Conservation (phyloP, 2,329 filamentous ascomycete species). For the Geoglossum cookeanum region DNA sequence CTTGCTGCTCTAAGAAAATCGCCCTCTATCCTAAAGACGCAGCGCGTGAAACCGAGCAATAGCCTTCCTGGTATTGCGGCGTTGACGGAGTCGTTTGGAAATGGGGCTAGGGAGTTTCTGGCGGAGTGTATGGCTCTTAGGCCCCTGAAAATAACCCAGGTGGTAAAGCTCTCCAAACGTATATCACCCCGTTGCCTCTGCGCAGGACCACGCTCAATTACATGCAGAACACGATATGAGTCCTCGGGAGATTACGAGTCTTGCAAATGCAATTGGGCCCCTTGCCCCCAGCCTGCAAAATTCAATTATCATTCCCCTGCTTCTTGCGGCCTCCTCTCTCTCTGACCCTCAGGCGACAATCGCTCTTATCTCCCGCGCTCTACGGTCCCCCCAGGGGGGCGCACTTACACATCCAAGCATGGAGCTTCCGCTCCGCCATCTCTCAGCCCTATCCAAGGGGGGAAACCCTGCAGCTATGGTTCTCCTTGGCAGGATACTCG, state of each 20-base stretch:
- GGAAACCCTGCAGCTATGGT: slow-evolving; percentile 15
- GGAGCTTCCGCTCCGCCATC: slow-evolving; percentile 7
- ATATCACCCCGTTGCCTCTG: background rate
- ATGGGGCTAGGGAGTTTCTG: background rate
- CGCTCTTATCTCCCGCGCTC: slow-evolving; percentile 10
- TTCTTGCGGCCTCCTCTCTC: slow-evolving; percentile 12
- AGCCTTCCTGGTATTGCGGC: background rate
- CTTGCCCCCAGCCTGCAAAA: slow-evolving; percentile 12
- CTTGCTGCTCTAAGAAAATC: background rate
- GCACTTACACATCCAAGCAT: slow-evolving; percentile 5
- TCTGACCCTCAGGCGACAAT: slow-evolving; percentile 14
- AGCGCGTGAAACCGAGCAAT: too few species aligned
- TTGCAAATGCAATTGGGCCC: slow-evolving; percentile 8
- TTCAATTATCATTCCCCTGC: slow-evolving; percentile 8
- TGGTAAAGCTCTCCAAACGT: background rate
- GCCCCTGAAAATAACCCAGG: background rate
- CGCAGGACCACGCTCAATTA: background rate
- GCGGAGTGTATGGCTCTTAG: background rate
- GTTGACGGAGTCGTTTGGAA: background rate
- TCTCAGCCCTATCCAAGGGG: slow-evolving; percentile 12
- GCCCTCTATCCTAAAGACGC: background rate
- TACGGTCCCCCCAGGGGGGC: slow-evolving; percentile 3
- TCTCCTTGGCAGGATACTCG: slow-evolving; percentile 14
- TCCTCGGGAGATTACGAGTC: background rate
- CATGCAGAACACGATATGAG: slow-evolving; percentile 11